Evolutionary conservation across 2,329 filamentous ascomycete genomes (phyloP), one percentile per base, ranked within the genome.

Genomic region (Beauveria bassiana): DNA sequence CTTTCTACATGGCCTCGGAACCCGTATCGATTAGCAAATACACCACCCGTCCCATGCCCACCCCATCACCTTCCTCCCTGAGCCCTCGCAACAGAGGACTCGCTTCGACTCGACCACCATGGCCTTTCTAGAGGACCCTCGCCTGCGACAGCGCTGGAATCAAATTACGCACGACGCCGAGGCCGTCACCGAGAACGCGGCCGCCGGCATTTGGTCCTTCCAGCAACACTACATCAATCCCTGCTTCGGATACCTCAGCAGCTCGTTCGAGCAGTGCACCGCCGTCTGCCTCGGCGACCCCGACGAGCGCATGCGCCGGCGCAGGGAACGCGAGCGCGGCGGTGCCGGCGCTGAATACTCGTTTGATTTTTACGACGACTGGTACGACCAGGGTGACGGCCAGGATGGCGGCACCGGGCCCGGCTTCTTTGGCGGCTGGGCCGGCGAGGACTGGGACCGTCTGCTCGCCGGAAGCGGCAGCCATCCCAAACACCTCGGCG

Each of bases 291-390:
- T 86, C 42, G 88, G 90, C 59, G 86, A 85, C 69, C 84, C 85
- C 60, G 89, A 93, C 67, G 90, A 93, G 70, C 86, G 89, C 62
- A 78, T 86, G 54, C 86, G 90, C 34, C 85, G 90, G 61, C 76
- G 79, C 51, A 80, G 87, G 64, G 86, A 91, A 68, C 83, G 88
- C 50, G 81, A 83, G 22, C 78, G 82, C 9, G 77, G 78, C 26
- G 75, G 77, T 64, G 85, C 84, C 2, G 75, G 86, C 57, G 89
- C 92, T 31, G 93, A 97, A 74, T 85, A 89, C 68, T 93, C 85
- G 69, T 98, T 98, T 72, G 93, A 97, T 73, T 98, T 98, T 73
- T 98, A 98, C 77, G 93, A 97, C 74, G 93, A 97, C 74, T 98
- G 93, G 93, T 91, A 96, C 64, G 80, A 83, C 61, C 82, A 84